Conservation (phyloP, 225 moss, liverwort and hornwort species). For the Pseudoscleropodium purum region DNA sequence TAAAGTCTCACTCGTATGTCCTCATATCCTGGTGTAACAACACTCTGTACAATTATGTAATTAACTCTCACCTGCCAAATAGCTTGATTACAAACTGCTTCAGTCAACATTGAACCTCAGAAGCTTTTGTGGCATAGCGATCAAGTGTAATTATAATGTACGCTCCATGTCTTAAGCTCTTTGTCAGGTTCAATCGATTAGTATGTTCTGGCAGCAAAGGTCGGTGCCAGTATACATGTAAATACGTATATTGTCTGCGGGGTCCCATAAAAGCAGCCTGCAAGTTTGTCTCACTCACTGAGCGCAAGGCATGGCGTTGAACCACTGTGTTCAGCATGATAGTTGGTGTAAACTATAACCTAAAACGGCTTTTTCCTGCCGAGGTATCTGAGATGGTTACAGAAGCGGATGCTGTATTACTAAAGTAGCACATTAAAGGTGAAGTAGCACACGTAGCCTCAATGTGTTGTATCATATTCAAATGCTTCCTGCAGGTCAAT, state of each 20-base stretch:
- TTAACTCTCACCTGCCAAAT: slow-evolving; percentile 5
- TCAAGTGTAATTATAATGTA: slow-evolving; percentile 31
- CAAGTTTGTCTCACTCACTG: slow-evolving; percentile 6
- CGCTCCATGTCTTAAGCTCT: slow-evolving; percentile 13
- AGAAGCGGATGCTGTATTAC: background rate
- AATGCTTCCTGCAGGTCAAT: background rate
- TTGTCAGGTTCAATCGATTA: slow-evolving; percentile 22
- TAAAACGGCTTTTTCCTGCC: background rate
- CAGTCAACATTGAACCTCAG: slow-evolving; percentile 16
- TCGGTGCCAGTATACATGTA: background rate
- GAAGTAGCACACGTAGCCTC: background rate
- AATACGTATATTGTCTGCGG: background rate
- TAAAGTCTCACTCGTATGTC: slow-evolving; percentile 33
- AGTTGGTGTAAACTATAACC: slow-evolving; percentile 1
- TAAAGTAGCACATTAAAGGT: background rate
- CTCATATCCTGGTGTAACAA: slow-evolving; percentile 32
- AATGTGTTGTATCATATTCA: background rate
- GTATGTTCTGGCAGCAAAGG: background rate
- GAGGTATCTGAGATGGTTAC: background rate
- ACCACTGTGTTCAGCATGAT: background rate
- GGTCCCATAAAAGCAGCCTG: slow-evolving; percentile 27
- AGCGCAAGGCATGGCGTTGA: slow-evolving; percentile 21
- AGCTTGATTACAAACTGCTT: slow-evolving; percentile 8
- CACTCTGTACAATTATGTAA: slow-evolving; percentile 17
- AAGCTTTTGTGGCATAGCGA: slow-evolving; percentile 27